These are phyloP conservation scores for Ophiosphaerella korrae DNA, from an alignment of 2,329 filamentous ascomycete species.

Conservation along the genomic window DNA sequence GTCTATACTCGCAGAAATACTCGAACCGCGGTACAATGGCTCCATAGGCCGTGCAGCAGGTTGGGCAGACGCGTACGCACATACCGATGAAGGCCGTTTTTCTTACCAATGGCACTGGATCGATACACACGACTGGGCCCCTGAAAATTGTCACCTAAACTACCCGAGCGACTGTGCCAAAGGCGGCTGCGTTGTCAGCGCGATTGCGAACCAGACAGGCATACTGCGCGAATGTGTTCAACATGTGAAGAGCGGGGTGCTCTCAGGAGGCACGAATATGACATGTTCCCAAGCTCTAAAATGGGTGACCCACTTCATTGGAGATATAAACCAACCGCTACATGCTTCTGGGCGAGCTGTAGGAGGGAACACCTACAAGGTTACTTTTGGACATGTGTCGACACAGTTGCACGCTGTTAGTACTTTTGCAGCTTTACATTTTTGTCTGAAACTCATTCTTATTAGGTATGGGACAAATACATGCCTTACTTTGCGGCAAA, in stretches of 20 bases:
- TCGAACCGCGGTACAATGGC: constrained; percentile 48
- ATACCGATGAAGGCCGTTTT: constrained; percentile 47
- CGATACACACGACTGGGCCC: constrained; percentile 43
- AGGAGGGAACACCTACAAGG: constrained; percentile 47
- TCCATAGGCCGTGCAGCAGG: constrained; percentile 48
- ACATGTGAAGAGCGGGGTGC: constrained; percentile 28
- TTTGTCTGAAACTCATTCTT: constrained; percentile 10
- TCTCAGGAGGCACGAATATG: constrained; percentile 37
- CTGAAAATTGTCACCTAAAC: constrained; percentile 41
- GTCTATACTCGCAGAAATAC: constrained; percentile 40
- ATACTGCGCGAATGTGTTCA: constrained; percentile 46
- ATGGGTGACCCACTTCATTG: constrained; percentile 50
- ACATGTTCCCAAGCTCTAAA: constrained; percentile 50
- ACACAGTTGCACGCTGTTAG: constrained; percentile 48
- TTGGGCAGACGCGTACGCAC: constrained; percentile 49
- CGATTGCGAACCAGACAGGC: constrained; percentile 49
- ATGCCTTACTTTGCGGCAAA: constrained; percentile 47
- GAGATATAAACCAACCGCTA: constrained; percentile 50
- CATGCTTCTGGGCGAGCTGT: constrained; percentile 46
- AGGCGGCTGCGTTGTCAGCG: constrained; percentile 49
- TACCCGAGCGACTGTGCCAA: constrained; percentile 46
- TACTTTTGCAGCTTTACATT: neutral
- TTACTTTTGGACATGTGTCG: constrained; percentile 40
- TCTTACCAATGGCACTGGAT: constrained; percentile 52
- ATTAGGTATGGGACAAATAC: constrained; percentile 48